Percentiles rank a stretch among this genome's conserved stretches.
Conservation (phyloP, 768 basidiomycete genomes). For the Tulasnella sp. region DNA sequence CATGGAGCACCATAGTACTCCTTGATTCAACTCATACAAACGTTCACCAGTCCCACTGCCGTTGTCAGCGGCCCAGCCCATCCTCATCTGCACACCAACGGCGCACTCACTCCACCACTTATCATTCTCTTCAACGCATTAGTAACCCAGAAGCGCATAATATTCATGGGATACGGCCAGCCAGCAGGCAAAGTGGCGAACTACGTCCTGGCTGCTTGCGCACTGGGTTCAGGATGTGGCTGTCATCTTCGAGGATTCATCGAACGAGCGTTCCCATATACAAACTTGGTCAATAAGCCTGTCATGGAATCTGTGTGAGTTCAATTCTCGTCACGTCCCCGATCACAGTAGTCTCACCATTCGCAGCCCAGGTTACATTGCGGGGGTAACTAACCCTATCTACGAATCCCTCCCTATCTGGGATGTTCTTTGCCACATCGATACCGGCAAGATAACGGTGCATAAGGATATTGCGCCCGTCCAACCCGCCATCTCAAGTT, state of each 20-base stretch:
- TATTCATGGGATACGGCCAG: constrained; percentile 86
- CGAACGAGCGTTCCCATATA: constrained; percentile 91
- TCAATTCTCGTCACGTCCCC: background rate
- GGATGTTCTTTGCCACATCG: constrained; percentile 92
- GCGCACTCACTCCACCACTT: constrained; percentile 84
- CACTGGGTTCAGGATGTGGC: constrained; percentile 87
- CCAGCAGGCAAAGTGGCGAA: constrained; percentile 87
- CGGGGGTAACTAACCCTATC: constrained; percentile 95
- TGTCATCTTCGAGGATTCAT: constrained; percentile 78
- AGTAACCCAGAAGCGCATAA: constrained; percentile 90
- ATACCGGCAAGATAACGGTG: constrained; percentile 78
- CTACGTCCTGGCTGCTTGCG: constrained; percentile 91
- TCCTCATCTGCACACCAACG: constrained; percentile 91
- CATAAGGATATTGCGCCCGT: constrained; percentile 70
- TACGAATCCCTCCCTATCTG: constrained; percentile 83
- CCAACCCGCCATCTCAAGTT: constrained; percentile 33
- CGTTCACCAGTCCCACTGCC: constrained; percentile 60
- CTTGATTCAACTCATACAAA: constrained; percentile 81
- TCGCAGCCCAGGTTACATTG: constrained; percentile 82
- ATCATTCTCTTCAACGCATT: constrained; percentile 95
- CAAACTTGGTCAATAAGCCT: constrained; percentile 61
- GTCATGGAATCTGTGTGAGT: constrained; percentile 70
- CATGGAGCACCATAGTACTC: constrained; percentile 63
- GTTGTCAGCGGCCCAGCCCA: constrained; percentile 71
- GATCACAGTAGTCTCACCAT: background rate